phyloP scores from a whole-genome alignment of 257 asterid species.

The Asclepias syriaca region DNA sequence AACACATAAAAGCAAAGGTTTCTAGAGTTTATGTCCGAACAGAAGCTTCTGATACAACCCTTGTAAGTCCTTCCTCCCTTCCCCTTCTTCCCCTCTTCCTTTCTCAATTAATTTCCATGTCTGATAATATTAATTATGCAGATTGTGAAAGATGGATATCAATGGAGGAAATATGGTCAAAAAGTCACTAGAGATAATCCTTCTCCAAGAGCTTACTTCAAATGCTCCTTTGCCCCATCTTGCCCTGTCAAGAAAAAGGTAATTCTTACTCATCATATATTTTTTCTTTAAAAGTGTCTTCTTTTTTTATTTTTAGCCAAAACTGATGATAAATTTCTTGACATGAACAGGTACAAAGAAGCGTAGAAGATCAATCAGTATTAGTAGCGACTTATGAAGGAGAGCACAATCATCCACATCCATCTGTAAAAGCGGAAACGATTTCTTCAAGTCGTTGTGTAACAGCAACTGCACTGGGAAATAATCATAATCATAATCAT shows the following conservation, averaged over 20 bases:
- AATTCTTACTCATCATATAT: not conserved
- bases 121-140: constrained; percentile 16
- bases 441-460: constrained; percentile 26
- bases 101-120: no score
- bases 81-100: no score
- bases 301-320: no score
- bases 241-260: constrained; percentile 97
- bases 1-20: constrained; percentile 58
- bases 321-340: no score
- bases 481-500: no score
- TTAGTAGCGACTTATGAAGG: constrained; percentile 84
- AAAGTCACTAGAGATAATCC: constrained; percentile 93
- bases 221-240: constrained; percentile 83
- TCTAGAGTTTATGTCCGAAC: constrained; percentile 47
- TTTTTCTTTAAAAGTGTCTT: no score
- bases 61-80: constrained; percentile 41
- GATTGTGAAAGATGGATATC: constrained; percentile 89
- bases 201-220: constrained; percentile 95
- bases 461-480: constrained; percentile 17
- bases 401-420: constrained; percentile 77
- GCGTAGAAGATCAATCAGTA: constrained; percentile 64
- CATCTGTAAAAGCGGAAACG: constrained; percentile 42
- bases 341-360: constrained; percentile 59
- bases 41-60: constrained; percentile 82
- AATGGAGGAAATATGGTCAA: constrained; percentile 97